Evolutionary conservation across 2,329 filamentous ascomycete genomes (phyloP).

Genomic region (Phyllosticta citribraziliensis): DNA sequence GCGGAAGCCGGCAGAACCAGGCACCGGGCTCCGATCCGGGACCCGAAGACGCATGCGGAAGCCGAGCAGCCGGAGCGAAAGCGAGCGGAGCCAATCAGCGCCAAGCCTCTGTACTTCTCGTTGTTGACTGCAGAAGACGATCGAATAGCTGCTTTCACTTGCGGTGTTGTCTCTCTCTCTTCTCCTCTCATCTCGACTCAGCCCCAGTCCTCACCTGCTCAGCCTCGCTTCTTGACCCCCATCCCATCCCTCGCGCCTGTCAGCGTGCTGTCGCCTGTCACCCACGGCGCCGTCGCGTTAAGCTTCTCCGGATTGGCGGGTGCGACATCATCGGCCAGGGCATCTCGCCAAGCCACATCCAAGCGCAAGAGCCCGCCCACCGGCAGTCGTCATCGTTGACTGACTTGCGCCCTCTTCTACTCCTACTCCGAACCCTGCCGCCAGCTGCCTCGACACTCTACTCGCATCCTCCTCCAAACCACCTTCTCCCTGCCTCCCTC

Average conservation of each 20-base stretch:
- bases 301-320: not conserved
- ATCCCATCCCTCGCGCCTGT: no score
- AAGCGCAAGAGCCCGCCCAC: not conserved
- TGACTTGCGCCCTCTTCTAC: slow-evolving; percentile 4
- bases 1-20: no score
- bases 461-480: not conserved
- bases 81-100: not conserved
- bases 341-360: not conserved
- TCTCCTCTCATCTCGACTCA: no score
- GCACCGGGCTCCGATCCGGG: no score
- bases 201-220: not conserved
- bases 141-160: not conserved
- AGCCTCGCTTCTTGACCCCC: not conserved
- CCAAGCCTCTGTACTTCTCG: not conserved
- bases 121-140: not conserved
- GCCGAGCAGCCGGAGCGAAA: not conserved
- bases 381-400: slow-evolving; percentile 6
- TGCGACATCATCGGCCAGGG: not conserved
- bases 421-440: not conserved
- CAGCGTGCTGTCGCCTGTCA: not conserved
- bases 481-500: not conserved
- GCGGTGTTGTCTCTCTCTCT: no score
- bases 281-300: not conserved
- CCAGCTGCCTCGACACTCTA: not conserved
- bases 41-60: not conserved